Evolutionary conservation across 371 early-diverging fungal species (phyloP).

Genomic region (Mortierella sp.): DNA sequence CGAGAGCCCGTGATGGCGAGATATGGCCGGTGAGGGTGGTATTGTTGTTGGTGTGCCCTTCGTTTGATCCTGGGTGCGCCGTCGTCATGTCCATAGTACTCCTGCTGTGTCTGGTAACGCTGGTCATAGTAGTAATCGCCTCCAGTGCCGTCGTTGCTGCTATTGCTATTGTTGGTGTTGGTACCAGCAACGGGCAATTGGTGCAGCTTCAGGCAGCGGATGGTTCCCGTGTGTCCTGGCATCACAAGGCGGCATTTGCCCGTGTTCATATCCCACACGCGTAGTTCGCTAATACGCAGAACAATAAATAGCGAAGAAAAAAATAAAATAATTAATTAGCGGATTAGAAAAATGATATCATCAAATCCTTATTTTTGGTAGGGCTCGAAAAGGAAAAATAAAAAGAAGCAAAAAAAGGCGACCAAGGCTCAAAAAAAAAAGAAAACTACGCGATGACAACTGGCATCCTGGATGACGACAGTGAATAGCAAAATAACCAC

Average conservation of each 20-base stretch:
- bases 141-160: not conserved
- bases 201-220: conserved; percentile 88
- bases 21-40: conserved; percentile 56
- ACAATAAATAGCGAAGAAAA: conserved; percentile 15
- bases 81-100: not conserved
- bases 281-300: conserved; percentile 71
- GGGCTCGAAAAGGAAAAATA: not conserved
- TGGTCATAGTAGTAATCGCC: conserved; percentile 56
- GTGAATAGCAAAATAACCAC: not conserved
- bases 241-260: conserved; percentile 83
- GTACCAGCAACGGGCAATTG: conserved; percentile 5
- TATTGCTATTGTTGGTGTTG: not conserved
- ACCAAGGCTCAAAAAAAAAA: conserved; percentile 4
- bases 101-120: not conserved
- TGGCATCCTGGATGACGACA: not conserved
- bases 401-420: not conserved
- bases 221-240: conserved; percentile 92
- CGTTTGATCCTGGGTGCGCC: not conserved
- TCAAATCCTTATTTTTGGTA: not conserved
- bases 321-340: conserved; percentile 19
- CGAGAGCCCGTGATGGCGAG: conserved; percentile 91
- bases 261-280: conserved; percentile 90
- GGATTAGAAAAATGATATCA: conserved; percentile 46
- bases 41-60: not conserved
- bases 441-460: conserved; percentile 1